Evolutionary conservation across 2,329 filamentous ascomycete species (phyloP), one percentile per base, ranked within the genome.

Genomic region (Ascochyta viciae-villosae): DNA sequence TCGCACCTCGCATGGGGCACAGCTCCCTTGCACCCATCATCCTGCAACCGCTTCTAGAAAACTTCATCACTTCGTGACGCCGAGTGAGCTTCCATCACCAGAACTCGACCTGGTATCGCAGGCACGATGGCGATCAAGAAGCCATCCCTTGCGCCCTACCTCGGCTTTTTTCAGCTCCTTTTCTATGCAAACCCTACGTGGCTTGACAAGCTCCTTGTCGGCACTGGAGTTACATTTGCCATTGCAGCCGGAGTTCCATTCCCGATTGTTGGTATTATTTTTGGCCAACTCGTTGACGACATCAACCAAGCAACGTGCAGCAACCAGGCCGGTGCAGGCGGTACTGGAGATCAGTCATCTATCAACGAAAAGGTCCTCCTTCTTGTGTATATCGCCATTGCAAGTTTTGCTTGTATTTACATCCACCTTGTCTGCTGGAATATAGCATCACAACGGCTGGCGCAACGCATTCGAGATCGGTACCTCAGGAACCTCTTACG

Each of bases 321-420:
- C 55, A 68, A 74, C 35, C 57, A 67, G 9, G 33, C 61, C 23
- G 62, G 58, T 10, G 35, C 24, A 23, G 57, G 61, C 8, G 54
- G 64, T 5, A 61, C 61, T n/a, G 70, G 51, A 22, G 58, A 65
- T 8, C 63, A 66, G 29, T 74, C 80, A 37, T 77, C 83, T 55
- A 80, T 87, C 58, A 82, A 86, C 68, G 67, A 76, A 45, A 88
- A 86, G 65, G 83, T 91, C 35, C 71, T 89, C 10, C 62, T 68
- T 63, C 83, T 90, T 22, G 82, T 88, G 13, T 88, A 87, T 67
- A 80, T 90, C 34, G 85, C 85, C 19, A 83, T 88, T 54, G 87
- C 82, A 26, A 83, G 84, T 57, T 87, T 90, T 62, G 78, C 81
- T 35, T 76, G 84, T 54, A 88, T 90, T 61, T 91, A 90, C 71